Evolutionary conservation across 768 basidiomycete species (phyloP).

Genomic region (Boletus reticulatus): DNA sequence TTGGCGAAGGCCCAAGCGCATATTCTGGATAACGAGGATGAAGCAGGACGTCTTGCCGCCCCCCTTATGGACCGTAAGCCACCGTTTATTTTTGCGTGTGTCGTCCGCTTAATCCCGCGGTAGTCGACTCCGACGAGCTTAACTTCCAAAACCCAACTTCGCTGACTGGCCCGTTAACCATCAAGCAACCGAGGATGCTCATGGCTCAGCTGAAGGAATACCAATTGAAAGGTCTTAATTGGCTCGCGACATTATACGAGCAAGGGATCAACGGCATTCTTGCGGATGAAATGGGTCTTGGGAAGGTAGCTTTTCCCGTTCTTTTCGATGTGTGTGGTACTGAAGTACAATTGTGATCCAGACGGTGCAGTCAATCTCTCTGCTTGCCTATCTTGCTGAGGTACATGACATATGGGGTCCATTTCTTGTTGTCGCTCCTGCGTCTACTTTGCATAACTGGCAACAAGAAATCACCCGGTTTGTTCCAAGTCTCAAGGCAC

Average conservation of each 20-base stretch:
- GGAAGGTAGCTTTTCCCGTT: slow-evolving; percentile 53
- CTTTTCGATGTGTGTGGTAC: background rate
- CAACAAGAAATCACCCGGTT: slow-evolving; percentile 97
- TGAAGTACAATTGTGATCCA: slow-evolving; percentile 26
- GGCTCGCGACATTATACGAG: slow-evolving; percentile 96
- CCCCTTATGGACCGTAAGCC: slow-evolving; percentile 73
- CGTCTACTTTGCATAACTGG: slow-evolving; percentile 98
- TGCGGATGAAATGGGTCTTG: slow-evolving; percentile 98
- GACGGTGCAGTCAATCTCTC: slow-evolving; percentile 97
- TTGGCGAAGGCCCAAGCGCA: slow-evolving; percentile 56
- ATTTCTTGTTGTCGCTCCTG: slow-evolving; percentile 96
- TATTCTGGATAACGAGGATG: slow-evolving; percentile 41
- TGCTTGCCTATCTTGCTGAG: slow-evolving; percentile 94
- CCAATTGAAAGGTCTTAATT: slow-evolving; percentile 96
- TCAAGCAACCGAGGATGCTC: slow-evolving; percentile 92
- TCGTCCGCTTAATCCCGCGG: slow-evolving; percentile 1
- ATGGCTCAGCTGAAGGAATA: slow-evolving; percentile 98
- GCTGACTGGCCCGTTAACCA: slow-evolving; percentile 76
- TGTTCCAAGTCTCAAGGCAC: slow-evolving; percentile 87
- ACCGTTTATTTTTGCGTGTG: background rate
- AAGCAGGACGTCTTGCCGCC: slow-evolving; percentile 33
- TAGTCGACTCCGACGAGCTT: slow-evolving; percentile 94
- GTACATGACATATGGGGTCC: slow-evolving; percentile 99
- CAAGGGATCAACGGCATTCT: slow-evolving; percentile 99
- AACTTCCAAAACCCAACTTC: slow-evolving; percentile 99